Evolutionary conservation across 768 basidiomycete genomes (phyloP), one percentile per base, ranked within the genome.

Genomic region (Rhodotorula babjevae): DNA sequence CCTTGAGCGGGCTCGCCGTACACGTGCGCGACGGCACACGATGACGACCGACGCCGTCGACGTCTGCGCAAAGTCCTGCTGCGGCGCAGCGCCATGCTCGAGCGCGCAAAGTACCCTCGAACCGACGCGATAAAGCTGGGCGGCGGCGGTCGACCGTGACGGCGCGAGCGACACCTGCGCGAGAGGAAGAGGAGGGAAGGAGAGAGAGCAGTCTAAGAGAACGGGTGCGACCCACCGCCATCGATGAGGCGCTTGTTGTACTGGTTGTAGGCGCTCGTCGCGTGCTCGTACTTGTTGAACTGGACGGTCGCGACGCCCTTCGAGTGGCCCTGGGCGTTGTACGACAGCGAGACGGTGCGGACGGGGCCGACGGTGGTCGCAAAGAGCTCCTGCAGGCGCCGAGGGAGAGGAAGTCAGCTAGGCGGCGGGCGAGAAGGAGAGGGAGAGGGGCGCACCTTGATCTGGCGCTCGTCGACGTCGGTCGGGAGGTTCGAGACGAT

Each of bases 221-320:
- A 52, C 50, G 25, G 25, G 6, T 2, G 50, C 50, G 90, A 98
- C 96, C 93, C 90, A 99, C 96, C 96, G 85, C 93, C 93, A 89
- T 99, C 96, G 87, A 99, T 94, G 84, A 98, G 90, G 81, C 96
- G 90, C 84, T 91, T 92, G 87, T 99, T 92, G 85, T 98, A 99
- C 76, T 91, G 87, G 78, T 90, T 86, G 82, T 88, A 93, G 6
- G 96, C 96, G 85, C 89, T 92, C 80, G 87, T 87, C 69, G 89
- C 96, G 79, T 94, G 92, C 69, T 93, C 94, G 79, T 88, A 89
- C 79, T 86, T 87, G 78, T 85, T 84, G 85, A 98, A 98, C 77
- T 87, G 84, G 69, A 99, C 89, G 23, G 89, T 86, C 49, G 95
- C 95, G 72, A 89, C 85, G 69, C 96, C 96, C 80, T 93, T 95